These are phyloP conservation scores for Smallanthus sonchifolius DNA, from an alignment of 129 eudicot species.

Conservation along the genomic window DNA sequence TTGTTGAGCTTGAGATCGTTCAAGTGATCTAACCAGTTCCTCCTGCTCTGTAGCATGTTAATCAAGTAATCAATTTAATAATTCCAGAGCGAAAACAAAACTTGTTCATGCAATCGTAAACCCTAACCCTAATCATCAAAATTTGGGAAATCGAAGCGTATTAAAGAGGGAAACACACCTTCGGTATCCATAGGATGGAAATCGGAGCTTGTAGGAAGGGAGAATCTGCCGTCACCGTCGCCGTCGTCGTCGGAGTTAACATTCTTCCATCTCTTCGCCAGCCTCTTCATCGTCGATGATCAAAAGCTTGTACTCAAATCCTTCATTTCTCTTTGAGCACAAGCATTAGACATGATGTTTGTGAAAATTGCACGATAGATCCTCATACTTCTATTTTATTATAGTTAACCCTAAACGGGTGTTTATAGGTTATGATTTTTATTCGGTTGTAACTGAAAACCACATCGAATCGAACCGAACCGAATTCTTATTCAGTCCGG, in stretches of 20 bases:
- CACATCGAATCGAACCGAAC: too few relatives aligned
- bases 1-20: conserved; percentile 66
- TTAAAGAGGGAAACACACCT: conserved; percentile 26
- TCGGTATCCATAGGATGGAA: conserved; percentile 68
- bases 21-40: conserved; percentile 76
- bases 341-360: not conserved
- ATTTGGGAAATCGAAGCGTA: not conserved
- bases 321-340: not conserved
- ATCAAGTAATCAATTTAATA: not conserved
- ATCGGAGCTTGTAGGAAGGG: conserved; percentile 85
- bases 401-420: too few relatives aligned
- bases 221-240: conserved; percentile 22
- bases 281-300: conserved; percentile 46
- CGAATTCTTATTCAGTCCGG: too few relatives aligned
- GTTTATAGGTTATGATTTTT: too few relatives aligned
- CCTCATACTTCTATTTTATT: not conserved
- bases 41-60: conserved; percentile 65
- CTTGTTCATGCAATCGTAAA: not conserved
- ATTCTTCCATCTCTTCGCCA: conserved; percentile 54
- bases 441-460: too few relatives aligned
- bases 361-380: not conserved
- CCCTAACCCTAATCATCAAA: conserved; percentile 21
- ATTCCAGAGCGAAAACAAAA: not conserved
- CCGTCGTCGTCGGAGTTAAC: conserved; percentile 24
- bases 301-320: not conserved